phyloP scores from a whole-genome alignment of 2,329 filamentous ascomycete genomes.

The Ophiostoma perfectum region DNA sequence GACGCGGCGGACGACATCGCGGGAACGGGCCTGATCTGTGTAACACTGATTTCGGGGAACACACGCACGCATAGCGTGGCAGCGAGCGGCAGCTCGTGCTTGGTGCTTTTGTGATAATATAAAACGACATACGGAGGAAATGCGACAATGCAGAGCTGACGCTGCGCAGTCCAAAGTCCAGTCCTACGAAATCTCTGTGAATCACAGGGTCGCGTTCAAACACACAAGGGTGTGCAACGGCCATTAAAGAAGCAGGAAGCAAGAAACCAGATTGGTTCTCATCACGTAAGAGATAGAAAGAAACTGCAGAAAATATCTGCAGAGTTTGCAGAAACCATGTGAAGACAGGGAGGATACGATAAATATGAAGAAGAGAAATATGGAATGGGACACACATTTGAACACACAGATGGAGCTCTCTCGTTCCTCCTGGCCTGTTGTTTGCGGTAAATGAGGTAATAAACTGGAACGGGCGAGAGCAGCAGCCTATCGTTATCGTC shows the following conservation, averaged over 20 bases:
- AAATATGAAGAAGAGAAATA: no score
- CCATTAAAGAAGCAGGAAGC: neutral
- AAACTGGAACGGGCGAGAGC: neutral
- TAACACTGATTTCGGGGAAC: neutral
- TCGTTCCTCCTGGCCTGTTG: neutral
- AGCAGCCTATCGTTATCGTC: constrained; percentile 7
- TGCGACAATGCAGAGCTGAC: neutral
- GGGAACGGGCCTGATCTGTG: neutral
- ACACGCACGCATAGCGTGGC: neutral
- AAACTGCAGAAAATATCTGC: neutral
- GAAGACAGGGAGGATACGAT: no score
- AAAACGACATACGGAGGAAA: neutral
- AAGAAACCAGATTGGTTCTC: neutral
- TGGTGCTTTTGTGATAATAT: neutral
- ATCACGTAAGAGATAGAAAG: neutral
- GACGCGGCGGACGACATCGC: neutral
- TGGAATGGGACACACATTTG: neutral
- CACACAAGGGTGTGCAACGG: neutral
- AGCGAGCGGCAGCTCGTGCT: neutral
- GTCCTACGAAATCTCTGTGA: neutral
- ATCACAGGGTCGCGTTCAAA: no score
- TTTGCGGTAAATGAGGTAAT: neutral
- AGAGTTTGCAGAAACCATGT: neutral
- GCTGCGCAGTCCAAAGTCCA: neutral
- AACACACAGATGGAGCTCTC: neutral